Evolutionary conservation across 306 rosid species (phyloP), one percentile per base, ranked within the genome.

Genomic region (Hippophae rhamnoides): DNA sequence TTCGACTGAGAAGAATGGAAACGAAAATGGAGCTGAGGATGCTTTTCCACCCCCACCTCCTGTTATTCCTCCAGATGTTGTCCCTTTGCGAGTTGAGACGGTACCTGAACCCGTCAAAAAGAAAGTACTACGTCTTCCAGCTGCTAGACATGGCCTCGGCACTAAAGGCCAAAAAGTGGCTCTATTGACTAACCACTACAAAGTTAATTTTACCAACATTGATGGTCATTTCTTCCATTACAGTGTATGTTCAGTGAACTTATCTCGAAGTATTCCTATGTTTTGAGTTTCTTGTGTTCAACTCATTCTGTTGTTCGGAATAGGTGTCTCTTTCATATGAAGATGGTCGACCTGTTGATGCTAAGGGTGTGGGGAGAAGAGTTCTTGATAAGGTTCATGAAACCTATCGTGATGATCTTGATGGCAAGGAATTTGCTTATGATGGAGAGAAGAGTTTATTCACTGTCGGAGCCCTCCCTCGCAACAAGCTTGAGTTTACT

Each of bases 331-430:
- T 92, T 43, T 57, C 60, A 3, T 88, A 88, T 56, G 99, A 92
- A 70, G 99, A 92, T 70, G 99, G 95, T 6, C 89, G 90, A 10
- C 94, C 95, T 50, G 88, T 88, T 10, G 99, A 92, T 41, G 95
- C 82, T 0, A 85, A 84, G 63, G 99, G 99, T 5, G 65, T 72
- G 5, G 99, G 97, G 10, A 77, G 99, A 52, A 85, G 73, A 40
- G 82, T 92, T 3, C 61, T 92, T 0, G 99, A 86, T 45, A 80
- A 73, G 66, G 86, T 93, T 23, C 87, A 88, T 54, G 88, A 86
- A 43, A 93, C 99, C 0, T 93, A 93, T 60, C 65, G 56, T n/a
- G 63, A 81, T 6, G 93, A 86, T 64, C 55, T 93, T 48, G 81
- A 78, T 25, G 96, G 92, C 18, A 93, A 88, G 66, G 77, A 83